phyloP scores from a whole-genome alignment of 805 yeast genomes.

The Osmozyma mogii region DNA sequence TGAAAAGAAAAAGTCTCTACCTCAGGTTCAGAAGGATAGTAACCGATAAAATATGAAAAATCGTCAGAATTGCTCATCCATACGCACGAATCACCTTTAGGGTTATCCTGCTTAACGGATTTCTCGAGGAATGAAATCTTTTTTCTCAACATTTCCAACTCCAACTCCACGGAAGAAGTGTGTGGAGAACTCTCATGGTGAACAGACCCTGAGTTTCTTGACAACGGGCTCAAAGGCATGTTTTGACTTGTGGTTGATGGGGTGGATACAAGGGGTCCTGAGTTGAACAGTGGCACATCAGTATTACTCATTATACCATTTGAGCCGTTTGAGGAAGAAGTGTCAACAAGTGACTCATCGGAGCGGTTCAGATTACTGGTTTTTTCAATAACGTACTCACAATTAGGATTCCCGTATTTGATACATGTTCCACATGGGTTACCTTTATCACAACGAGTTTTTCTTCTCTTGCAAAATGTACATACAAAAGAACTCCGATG shows the following conservation, averaged over 20 bases:
- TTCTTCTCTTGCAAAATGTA: conserved; percentile 22
- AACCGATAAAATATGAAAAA: conserved; percentile 5
- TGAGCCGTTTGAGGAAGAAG: too few species aligned
- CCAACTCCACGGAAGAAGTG: conserved; percentile 8
- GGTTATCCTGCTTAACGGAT: conserved; percentile 9
- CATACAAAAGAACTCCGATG: conserved; percentile 21
- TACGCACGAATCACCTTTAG: too few species aligned
- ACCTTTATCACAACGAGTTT: conserved; percentile 57
- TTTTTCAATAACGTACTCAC: conserved; percentile 16
- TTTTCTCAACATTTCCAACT: conserved; percentile 13
- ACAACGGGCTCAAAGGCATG: conserved; percentile 1
- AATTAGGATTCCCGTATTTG: conserved; percentile 20
- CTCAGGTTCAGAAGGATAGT: conserved; percentile 11
- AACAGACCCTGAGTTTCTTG: not conserved
- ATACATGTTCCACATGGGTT: conserved; percentile 52
- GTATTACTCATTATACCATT: too few species aligned
- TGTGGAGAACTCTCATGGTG: conserved; percentile 1
- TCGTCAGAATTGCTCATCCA: too few species aligned
- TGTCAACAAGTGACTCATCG: too few species aligned
- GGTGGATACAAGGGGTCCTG: too few species aligned
- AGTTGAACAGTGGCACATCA: not conserved
- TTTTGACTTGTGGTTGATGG: too few species aligned
- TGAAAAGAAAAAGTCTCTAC: conserved; percentile 29
- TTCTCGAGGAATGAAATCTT: conserved; percentile 15
- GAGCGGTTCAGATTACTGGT: not conserved